Conservation (phyloP, 2,329 filamentous ascomycete genomes). For the Paracamarosporium sp. region DNA sequence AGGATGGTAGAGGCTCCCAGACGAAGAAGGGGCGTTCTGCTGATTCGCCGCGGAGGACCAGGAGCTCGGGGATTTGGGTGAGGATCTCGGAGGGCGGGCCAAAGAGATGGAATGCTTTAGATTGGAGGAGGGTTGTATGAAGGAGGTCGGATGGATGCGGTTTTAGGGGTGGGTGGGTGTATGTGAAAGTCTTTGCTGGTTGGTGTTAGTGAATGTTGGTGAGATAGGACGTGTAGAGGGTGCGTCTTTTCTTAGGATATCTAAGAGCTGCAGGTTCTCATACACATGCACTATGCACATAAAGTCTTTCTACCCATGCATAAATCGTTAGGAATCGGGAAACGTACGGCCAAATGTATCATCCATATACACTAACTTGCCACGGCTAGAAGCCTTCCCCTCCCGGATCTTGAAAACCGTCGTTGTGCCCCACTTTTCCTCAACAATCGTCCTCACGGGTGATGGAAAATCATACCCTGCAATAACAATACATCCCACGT, state of each 20-base stretch:
- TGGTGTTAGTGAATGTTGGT: no score
- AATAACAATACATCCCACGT: slow-evolving; percentile 26
- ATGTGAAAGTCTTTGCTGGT: slow-evolving; percentile 28
- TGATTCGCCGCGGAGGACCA: slow-evolving; percentile 10
- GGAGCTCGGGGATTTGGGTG: slow-evolving; percentile 18
- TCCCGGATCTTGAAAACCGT: slow-evolving; percentile 19
- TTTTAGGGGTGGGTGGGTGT: slow-evolving; percentile 21
- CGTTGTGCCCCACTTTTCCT: slow-evolving; percentile 13
- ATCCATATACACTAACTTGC: slow-evolving; percentile 27
- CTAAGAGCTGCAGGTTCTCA: no score
- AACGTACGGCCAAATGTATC: slow-evolving; percentile 27
- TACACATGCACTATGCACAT: no score
- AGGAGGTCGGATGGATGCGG: slow-evolving; percentile 15
- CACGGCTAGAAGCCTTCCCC: slow-evolving; percentile 14
- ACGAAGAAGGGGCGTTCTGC: slow-evolving; percentile 19
- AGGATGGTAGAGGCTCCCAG: slow-evolving; percentile 30
- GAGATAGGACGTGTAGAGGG: no score
- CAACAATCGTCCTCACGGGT: slow-evolving; percentile 7
- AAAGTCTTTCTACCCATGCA: no score
- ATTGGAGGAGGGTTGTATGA: slow-evolving; percentile 13
- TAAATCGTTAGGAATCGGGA: no score
- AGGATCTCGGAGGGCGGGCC: slow-evolving; percentile 23
- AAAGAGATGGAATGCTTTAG: slow-evolving; percentile 27
- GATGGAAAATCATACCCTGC: slow-evolving; percentile 26
- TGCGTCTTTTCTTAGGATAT: no score